Conservation (phyloP, 2,329 filamentous ascomycete species). For the Tolypocladium endophyticum region DNA sequence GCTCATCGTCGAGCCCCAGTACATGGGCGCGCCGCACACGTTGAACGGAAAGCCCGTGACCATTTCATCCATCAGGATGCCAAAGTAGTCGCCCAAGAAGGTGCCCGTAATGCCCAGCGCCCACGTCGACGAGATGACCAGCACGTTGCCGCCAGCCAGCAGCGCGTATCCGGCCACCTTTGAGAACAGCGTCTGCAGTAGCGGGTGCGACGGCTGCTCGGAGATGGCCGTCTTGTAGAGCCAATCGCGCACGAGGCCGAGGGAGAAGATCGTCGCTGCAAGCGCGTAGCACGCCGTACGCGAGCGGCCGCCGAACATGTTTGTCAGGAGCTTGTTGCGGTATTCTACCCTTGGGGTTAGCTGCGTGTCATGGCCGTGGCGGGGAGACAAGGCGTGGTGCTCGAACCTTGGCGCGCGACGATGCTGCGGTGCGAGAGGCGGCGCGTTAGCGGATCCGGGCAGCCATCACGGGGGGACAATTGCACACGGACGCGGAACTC, state of each 20-base stretch:
- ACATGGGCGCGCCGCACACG: constrained; percentile 86
- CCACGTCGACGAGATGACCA: constrained; percentile 86
- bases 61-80: constrained; percentile 90
- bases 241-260: constrained; percentile 80
- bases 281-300: constrained; percentile 82
- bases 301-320: constrained; percentile 69
- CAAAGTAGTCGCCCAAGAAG: constrained; percentile 97
- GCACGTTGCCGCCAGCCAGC: constrained; percentile 64
- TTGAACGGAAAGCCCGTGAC: constrained; percentile 96
- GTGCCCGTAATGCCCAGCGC: constrained; percentile 89
- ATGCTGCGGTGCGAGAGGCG: constrained; percentile 42
- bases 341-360: constrained; percentile 54
- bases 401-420: constrained; percentile 66
- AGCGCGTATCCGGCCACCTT: constrained; percentile 60
- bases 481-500: constrained; percentile 29
- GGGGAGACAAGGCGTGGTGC: constrained; percentile 6
- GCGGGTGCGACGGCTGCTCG: constrained; percentile 62
- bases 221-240: constrained; percentile 79
- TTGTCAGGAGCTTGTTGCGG: constrained; percentile 79
- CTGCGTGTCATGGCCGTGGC: constrained; percentile 9
- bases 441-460: background rate
- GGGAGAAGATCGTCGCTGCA: constrained; percentile 77
- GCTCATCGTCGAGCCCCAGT: constrained; percentile 85
- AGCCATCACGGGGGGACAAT: background rate
- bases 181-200: constrained; percentile 49